Percentiles rank a stretch among this genome's conserved stretches.
phyloP scores from a whole-genome alignment of 2,329 filamentous ascomycete genomes.

The Neopestalotiopsis sp. region DNA sequence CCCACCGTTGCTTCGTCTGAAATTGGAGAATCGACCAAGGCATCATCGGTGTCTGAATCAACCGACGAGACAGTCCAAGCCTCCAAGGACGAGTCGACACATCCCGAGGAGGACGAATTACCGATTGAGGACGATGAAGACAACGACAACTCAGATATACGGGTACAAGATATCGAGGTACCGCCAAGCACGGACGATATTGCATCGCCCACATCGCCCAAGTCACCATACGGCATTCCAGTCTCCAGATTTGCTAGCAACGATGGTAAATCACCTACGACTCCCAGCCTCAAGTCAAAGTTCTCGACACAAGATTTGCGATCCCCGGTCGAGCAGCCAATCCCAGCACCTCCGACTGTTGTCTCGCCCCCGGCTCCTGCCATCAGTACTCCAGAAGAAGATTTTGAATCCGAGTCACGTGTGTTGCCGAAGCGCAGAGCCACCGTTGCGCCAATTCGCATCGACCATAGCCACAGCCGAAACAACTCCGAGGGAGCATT shows the following conservation, averaged over 20 bases:
- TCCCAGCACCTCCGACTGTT: constrained; percentile 20
- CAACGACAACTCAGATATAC: background rate
- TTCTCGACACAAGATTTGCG: constrained; percentile 48
- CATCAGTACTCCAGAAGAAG: constrained; percentile 15
- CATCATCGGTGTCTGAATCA: constrained; percentile 68
- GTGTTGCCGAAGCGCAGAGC: constrained; percentile 40
- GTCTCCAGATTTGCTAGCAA: constrained; percentile 34
- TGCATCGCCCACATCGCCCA: constrained; percentile 22
- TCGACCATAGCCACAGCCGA: constrained; percentile 44
- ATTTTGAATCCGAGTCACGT: constrained; percentile 26
- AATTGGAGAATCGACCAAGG: constrained; percentile 64
- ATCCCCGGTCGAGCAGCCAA: constrained; percentile 29
- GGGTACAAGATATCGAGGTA: constrained; percentile 25
- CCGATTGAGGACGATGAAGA: background rate
- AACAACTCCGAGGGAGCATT: constrained; percentile 43
- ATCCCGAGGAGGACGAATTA: constrained; percentile 4
- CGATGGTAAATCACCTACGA: constrained; percentile 31
- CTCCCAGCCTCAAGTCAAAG: constrained; percentile 46
- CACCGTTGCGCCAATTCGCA: constrained; percentile 62
- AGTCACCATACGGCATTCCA: constrained; percentile 31
- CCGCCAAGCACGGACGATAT: constrained; percentile 16
- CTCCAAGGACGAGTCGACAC: constrained; percentile 31
- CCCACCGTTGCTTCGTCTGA: constrained; percentile 58
- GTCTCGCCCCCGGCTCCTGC: constrained; percentile 17
- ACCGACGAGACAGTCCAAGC: constrained; percentile 63